Conservation (phyloP, 2,329 filamentous ascomycete genomes). For the Pyrenochaeta sp. region DNA sequence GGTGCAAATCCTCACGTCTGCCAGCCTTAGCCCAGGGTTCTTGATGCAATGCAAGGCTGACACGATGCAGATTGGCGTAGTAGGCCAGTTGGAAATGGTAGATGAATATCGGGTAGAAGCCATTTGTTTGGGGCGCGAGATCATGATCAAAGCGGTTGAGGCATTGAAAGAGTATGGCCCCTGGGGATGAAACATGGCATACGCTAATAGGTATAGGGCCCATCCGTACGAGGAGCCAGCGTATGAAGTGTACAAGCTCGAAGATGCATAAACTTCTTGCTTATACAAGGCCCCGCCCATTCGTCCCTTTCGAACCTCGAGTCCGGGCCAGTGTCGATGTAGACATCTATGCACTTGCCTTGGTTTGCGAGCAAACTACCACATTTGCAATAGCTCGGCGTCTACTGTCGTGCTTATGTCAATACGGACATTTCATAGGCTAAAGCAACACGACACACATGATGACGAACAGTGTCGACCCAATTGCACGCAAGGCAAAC, state of each 20-base stretch:
- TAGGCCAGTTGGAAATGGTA: slow-evolving; percentile 66
- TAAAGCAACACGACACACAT: too few relatives aligned
- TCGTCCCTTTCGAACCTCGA: too few relatives aligned
- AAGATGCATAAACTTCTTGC: slow-evolving; percentile 48
- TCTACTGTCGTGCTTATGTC: too few relatives aligned
- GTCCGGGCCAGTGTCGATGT: too few relatives aligned
- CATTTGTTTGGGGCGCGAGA: slow-evolving; percentile 67
- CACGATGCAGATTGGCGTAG: slow-evolving; percentile 60
- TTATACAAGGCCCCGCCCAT: too few relatives aligned
- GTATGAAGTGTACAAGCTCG: slow-evolving; percentile 58
- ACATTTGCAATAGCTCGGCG: too few relatives aligned
- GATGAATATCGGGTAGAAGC: slow-evolving; percentile 71
- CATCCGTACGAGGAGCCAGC: slow-evolving; percentile 58
- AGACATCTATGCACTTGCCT: too few relatives aligned
- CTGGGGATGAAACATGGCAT: not conserved
- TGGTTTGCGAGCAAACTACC: too few relatives aligned
- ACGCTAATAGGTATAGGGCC: slow-evolving; percentile 35
- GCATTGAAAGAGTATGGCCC: slow-evolving; percentile 70
- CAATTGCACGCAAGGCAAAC: too few relatives aligned
- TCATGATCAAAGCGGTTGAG: slow-evolving; percentile 64
- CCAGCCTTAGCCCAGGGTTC: not conserved
- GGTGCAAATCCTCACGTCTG: slow-evolving; percentile 65
- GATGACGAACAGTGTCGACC: too few relatives aligned
- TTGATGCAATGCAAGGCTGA: slow-evolving; percentile 1
- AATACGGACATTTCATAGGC: too few relatives aligned